Evolutionary conservation across 2,329 filamentous ascomycete species (phyloP).

Genomic region (Alternaria triticina): DNA sequence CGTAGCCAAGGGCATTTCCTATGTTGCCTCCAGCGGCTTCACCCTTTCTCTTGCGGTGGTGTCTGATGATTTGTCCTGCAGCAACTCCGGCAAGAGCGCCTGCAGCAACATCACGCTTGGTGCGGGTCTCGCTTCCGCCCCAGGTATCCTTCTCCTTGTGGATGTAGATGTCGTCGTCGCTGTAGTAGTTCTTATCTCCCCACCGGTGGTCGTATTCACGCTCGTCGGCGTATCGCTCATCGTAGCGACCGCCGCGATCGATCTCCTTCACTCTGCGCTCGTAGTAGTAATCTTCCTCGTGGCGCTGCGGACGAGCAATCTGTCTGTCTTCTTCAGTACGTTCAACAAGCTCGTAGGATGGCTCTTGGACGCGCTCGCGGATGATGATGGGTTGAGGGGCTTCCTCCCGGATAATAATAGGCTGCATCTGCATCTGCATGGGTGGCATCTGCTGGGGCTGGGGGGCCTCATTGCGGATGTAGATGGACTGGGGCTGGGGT

Average conservation of each 20-base stretch:
- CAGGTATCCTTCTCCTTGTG: slow-evolving; percentile 59
- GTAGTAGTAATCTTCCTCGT: slow-evolving; percentile 68
- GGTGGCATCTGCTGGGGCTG: slow-evolving; percentile 43
- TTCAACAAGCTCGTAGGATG: slow-evolving; percentile 66
- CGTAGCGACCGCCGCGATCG: slow-evolving; percentile 55
- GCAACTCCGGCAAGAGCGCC: slow-evolving; percentile 66
- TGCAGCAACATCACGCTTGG: slow-evolving; percentile 67
- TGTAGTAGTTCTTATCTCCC: slow-evolving; percentile 57
- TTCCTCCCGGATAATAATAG: slow-evolving; percentile 54
- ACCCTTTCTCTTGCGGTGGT: slow-evolving; percentile 63
- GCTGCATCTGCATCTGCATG: slow-evolving; percentile 50
- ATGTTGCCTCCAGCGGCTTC: slow-evolving; percentile 59
- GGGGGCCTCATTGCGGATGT: slow-evolving; percentile 57
- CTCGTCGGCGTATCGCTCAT: slow-evolving; percentile 46
- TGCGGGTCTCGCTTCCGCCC: slow-evolving; percentile 51
- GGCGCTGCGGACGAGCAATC: slow-evolving; percentile 52
- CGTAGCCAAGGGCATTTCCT: slow-evolving; percentile 64
- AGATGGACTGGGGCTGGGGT: slow-evolving; percentile 51
- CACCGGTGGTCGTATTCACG: slow-evolving; percentile 39
- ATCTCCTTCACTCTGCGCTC: slow-evolving; percentile 63
- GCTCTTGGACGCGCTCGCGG: slow-evolving; percentile 55
- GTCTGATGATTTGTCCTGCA: slow-evolving; percentile 65
- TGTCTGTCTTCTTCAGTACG: slow-evolving; percentile 62
- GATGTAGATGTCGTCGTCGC: slow-evolving; percentile 68
- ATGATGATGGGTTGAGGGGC: slow-evolving; percentile 54